Evolutionary conservation across 208 protist species (phyloP), one percentile per base, ranked within the genome.

Genomic region (Wallacemonas collosoma): DNA sequence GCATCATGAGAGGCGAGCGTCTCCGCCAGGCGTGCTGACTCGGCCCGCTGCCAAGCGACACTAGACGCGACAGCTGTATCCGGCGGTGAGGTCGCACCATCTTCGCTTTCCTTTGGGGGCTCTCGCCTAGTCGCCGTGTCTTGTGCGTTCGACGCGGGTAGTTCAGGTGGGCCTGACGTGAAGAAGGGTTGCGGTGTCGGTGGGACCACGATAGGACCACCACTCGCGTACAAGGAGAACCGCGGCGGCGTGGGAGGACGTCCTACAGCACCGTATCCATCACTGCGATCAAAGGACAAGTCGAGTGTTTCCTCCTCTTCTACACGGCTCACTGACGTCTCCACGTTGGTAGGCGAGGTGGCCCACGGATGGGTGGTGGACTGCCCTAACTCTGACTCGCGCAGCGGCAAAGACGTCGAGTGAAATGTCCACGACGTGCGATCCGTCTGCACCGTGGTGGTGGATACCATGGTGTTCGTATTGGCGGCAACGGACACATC

Each of bases 381-480:
- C 41, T 68, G 47, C 7, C 63, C 63, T 4, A n/a, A 58, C 6
- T 36, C 38, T n/a, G 40, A 58, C 6, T 15, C 51, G 15, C n/a
- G 11, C 48, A 26, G 51, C 66, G 61, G n/a, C 17, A 61, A 35
- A 41, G 70, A 51, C 12, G 71, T 50, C n/a, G 81, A 86, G 36
- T 76, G 77, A 36, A 86, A 86, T 39, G 81, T 82, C 81, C 81
- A 86, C 14, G 76, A 82, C 17, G 81, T 78, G 55, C 38, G 66
- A 2, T 73, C 60, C 48, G 55, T 40, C 26, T 26, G 26, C 26
- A 26, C 26, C 26, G 26, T 26, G 26, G 26, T 26, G 26, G 26
- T 0, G 26, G 26, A 26, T 26, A 26, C 26, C 26, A 26, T 26
- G 26, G 26, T 26, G 26, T 26, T 26, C 26, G 26, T 26, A 26